Base-by-base conservation (phyloP, 805 yeast genomes). In the Kuraishia piskuri region DNA sequence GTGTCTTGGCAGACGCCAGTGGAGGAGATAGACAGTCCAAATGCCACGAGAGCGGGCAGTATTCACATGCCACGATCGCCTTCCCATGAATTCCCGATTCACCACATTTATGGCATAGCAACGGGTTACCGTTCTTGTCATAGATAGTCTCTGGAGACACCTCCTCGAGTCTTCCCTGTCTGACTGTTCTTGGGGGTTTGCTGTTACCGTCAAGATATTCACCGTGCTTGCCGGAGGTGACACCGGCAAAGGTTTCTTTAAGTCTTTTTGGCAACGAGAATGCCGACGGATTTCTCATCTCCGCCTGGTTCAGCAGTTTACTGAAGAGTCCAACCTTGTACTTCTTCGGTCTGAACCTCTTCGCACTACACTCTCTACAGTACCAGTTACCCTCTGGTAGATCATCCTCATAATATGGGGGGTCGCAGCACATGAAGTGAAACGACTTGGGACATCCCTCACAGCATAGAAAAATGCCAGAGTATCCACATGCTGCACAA, bases 371-470 rank as follows among this genome's bases (percentile, higher is more conserved):
- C 61, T 86, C 89, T 17, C 78, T 77, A 70, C 99, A 92, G 59
- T 77, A 82, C 99, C 99, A 92, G 56, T 82, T 86, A 40, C 87
- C 96, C 50, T 86, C 95, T 0, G 98, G 98, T 7, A 89, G 69
- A 44, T 77, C 64, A 51, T 78, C 75, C 46, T 86, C 90, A 59
- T 86, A 89, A 36, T 85, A 69, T 0, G 99, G 98, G 2, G 98
- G 98, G 61, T 88, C 86, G 56, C 92, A 79, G 66, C 99, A 92
- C 4, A 88, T 75, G 63, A 94, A 90, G 65, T 92, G 99, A 68
- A 92, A 94, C 1, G 96, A 88, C 61, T 77, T 78, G 0, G 97
- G 97, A 68, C 99, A 92, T 1, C 88, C 76, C 61, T 92, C 99
- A 69, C 99, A 92, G 68, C 98, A 94, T 22, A 92, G 73, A 61